Conservation (phyloP, 176 grass and related monocot species). For the Eragrostis curvula region DNA sequence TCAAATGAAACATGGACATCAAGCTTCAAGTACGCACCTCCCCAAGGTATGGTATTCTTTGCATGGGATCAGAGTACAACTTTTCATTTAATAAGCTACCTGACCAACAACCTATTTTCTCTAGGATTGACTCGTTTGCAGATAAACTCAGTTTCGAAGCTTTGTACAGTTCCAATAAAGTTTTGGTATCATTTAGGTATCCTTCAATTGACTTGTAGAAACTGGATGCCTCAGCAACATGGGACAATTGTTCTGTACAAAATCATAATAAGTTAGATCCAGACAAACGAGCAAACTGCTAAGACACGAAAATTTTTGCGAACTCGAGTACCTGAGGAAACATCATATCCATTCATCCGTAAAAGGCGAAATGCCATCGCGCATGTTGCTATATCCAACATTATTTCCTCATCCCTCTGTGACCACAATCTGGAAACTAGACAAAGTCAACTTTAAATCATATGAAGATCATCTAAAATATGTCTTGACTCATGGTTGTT, state of each 20-base stretch:
- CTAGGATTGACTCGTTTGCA: conserved; percentile 44
- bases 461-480: not conserved
- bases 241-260: conserved; percentile 39
- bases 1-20: not conserved
- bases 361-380: conserved; percentile 79
- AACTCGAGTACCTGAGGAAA: conserved; percentile 66
- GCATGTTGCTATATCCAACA: conserved; percentile 56
- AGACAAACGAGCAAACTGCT: not conserved
- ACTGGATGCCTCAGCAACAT: conserved; percentile 40
- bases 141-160: conserved; percentile 65
- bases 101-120: conserved; percentile 64
- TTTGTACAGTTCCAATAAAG: conserved; percentile 71
- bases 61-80: not conserved
- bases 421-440: conserved; percentile 69
- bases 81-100: conserved; percentile 47
- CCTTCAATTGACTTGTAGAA: conserved; percentile 57
- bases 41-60: conserved; percentile 11
- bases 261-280: not conserved
- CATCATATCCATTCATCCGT: conserved; percentile 73
- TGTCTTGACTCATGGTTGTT: not conserved
- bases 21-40: conserved; percentile 42
- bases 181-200: conserved; percentile 53
- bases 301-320: not conserved
- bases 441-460: conserved; percentile 7
- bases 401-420: conserved; percentile 64